Conservation (phyloP, 192 early-diverging fungal species). For the Blastocladiella britannica region DNA sequence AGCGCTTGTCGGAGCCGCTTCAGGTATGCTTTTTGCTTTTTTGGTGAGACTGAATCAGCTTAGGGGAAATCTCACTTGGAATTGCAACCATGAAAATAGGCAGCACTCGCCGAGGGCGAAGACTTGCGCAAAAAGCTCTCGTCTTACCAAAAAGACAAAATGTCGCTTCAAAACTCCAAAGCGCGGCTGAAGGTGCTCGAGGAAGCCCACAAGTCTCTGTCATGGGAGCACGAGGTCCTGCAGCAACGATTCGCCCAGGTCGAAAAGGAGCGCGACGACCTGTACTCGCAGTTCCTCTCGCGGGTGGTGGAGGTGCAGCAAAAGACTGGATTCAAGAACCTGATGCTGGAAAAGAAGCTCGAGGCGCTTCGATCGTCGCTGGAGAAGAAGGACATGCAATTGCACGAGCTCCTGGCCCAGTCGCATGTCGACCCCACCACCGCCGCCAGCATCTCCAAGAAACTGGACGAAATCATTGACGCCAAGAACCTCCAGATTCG, state of each 20-base stretch:
- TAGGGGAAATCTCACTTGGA: no score
- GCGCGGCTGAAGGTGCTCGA: conserved; percentile 35
- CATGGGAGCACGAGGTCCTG: conserved; percentile 43
- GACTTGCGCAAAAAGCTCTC: conserved; percentile 27
- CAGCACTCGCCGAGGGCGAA: conserved; percentile 37
- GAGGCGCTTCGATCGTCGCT: conserved; percentile 25
- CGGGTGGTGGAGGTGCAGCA: conserved; percentile 41
- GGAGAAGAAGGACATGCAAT: conserved; percentile 41
- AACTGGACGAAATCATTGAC: conserved; percentile 37
- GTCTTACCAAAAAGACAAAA: conserved; percentile 43
- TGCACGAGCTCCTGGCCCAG: conserved; percentile 38
- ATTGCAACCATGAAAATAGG: no score
- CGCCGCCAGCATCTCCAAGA: conserved; percentile 22
- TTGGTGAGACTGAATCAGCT: no score
- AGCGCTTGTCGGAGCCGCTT: conserved; percentile 38
- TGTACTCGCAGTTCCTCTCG: conserved; percentile 42
- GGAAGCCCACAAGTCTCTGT: conserved; percentile 32
- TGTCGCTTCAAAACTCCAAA: conserved; percentile 34
- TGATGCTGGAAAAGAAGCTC: conserved; percentile 42
- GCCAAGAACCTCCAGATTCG: conserved; percentile 36
- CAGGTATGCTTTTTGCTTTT: no score
- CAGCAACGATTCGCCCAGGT: conserved; percentile 39
- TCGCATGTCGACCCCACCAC: conserved; percentile 36
- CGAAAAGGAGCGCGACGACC: conserved; percentile 36
- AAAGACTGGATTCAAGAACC: conserved; percentile 44